Base-by-base conservation (phyloP, 2,329 filamentous ascomycete genomes). In the Trichoderma atrobrunneum region DNA sequence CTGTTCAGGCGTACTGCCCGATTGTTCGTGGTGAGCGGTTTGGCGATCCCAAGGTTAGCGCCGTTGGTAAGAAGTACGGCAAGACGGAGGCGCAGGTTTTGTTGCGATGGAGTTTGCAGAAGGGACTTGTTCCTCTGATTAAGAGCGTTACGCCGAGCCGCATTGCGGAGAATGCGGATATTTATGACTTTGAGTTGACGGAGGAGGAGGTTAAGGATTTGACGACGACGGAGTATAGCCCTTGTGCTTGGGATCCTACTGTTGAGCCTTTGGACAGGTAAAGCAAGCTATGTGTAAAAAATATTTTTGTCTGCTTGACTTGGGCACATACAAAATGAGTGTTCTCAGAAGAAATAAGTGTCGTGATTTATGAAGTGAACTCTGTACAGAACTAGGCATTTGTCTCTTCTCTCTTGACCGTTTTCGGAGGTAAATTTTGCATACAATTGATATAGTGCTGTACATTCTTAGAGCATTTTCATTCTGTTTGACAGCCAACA, bases 71-170 rank as follows among this genome's bases (percentile, higher is more conserved):
- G 76, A 95, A 94, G 83, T 89, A 96, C 79, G 85, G 85, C 74
- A 94, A 92, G 83, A 88, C 88, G 8, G 88, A 91, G 72, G 91
- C 92, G 11, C 94, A 97, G 85, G 83, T 97, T 11, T 81, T 97
- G 77, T 83, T 97, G 64, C 87, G 94, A 74, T 97, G 93, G 87
- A 92, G 92, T 76, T 80, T 97, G 81, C 92, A 97, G 81, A 95
- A 93, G 82, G 91, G 89, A 5, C 90, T 89, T 79, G 86, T 92
- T 39, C 92, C 92, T 60, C 83, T 94, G 73, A 91, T 92, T 26
- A 94, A 94, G 86, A 93, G 90, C 73, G 91, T 91, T 64, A 91
- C 88, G 5, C 86, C 89, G 0, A 87, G 86, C 34, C 85, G 92
- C 14, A 93, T 94, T 74, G 82, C 84, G 72, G 87, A 90, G 78